Conservation (phyloP, 2,329 filamentous ascomycete genomes). For the Penicillium olsonii region DNA sequence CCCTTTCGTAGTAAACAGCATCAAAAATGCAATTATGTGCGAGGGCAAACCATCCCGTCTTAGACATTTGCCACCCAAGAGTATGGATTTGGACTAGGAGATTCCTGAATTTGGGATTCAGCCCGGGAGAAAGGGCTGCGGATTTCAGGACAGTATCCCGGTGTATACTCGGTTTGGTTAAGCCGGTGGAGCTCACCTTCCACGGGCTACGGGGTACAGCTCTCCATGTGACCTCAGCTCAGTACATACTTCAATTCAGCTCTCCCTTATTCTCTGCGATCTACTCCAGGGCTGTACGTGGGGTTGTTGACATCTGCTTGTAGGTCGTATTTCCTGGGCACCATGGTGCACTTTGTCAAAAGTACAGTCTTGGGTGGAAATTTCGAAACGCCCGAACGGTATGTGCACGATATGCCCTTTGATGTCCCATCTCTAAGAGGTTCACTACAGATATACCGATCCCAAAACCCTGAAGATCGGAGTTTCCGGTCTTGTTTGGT, state of each 20-base stretch:
- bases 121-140: not conserved
- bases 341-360: not conserved
- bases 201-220: too few species aligned
- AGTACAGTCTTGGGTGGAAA: not conserved
- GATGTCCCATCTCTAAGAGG: too few species aligned
- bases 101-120: not conserved
- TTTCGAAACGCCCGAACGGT: slow-evolving; percentile 1
- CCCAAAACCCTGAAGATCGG: not conserved
- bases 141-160: not conserved
- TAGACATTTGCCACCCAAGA: not conserved
- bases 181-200: not conserved
- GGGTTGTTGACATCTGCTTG: too few species aligned
- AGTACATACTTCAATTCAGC: too few species aligned
- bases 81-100: not conserved
- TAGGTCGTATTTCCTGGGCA: too few species aligned
- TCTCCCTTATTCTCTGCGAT: too few species aligned
- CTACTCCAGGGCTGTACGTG: too few species aligned
- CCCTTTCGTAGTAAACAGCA: too few species aligned
- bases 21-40: too few species aligned
- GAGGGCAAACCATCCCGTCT: not conserved
- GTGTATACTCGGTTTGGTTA: not conserved
- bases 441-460: not conserved
- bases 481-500: slow-evolving; percentile 4
- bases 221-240: not conserved
- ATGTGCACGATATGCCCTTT: not conserved